Evolutionary conservation across 2,329 filamentous ascomycete genomes (phyloP).

Genomic region (Neopestalotiopsis sp.): DNA sequence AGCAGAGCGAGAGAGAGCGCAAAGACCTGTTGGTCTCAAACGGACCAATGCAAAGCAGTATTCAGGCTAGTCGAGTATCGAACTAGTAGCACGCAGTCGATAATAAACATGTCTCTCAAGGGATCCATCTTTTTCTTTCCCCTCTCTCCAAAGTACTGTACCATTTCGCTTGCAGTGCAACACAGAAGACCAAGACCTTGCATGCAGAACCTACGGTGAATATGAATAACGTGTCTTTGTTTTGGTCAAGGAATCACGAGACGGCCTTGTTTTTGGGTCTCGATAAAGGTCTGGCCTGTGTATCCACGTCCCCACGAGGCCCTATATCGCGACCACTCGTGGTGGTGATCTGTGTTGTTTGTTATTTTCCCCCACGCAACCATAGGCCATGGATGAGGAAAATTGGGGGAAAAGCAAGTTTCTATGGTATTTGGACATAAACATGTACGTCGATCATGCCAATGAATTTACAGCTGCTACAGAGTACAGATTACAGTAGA

Average conservation of each 20-base stretch:
- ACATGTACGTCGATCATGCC: too few species aligned
- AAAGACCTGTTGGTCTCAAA: background rate
- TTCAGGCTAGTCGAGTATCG: background rate
- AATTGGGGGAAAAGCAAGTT: background rate
- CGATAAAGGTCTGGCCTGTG: background rate
- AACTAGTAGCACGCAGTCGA: background rate
- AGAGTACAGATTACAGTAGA: too few species aligned
- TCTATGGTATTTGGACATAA: too few species aligned
- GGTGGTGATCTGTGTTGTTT: background rate
- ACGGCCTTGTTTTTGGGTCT: background rate
- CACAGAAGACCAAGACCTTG: background rate
- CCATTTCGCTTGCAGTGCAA: background rate
- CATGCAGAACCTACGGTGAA: background rate
- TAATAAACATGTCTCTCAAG: background rate
- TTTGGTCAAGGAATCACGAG: background rate
- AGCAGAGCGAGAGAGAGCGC: conserved; percentile 1
- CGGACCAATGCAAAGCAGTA: background rate
- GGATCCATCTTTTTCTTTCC: background rate
- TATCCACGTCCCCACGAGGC: background rate
- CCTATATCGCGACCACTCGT: background rate
- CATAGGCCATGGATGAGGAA: background rate
- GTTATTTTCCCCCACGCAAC: background rate
- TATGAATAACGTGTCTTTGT: background rate
- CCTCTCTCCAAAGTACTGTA: background rate
- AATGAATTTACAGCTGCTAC: too few species aligned